A percentile compares a stretch with the other conserved stretches of the same genome.
phyloP scores from a whole-genome alignment of 306 rosid genomes.

The Vigna unguiculata region DNA sequence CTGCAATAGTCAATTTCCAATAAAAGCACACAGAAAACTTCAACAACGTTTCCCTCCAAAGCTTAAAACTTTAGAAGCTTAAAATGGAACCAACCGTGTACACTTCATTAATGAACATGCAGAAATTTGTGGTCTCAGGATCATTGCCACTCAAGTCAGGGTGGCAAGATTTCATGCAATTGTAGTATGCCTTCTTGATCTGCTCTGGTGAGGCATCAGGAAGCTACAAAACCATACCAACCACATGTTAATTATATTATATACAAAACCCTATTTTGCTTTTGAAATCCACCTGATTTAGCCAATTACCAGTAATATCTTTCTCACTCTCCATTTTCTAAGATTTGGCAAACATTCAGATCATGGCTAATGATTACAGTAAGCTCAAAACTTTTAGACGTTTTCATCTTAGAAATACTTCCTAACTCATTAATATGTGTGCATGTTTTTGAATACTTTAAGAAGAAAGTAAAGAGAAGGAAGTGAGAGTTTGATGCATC shows the following conservation, averaged over 20 bases:
- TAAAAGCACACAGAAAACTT: slow-evolving; percentile 33
- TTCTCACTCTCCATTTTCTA: no score
- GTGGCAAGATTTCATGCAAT: slow-evolving; percentile 91
- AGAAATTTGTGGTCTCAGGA: slow-evolving; percentile 78
- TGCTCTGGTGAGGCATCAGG: slow-evolving; percentile 81
- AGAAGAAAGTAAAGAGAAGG: not conserved
- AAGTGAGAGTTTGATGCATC: slow-evolving; percentile 34
- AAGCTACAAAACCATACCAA: slow-evolving; percentile 55
- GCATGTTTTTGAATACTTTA: slow-evolving; percentile 7
- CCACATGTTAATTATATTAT: slow-evolving; percentile 36
- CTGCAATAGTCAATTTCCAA: slow-evolving; percentile 44
- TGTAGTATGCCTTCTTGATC: slow-evolving; percentile 77
- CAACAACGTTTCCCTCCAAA: slow-evolving; percentile 3
- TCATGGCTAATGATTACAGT: slow-evolving; percentile 16
- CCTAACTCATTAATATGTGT: not conserved
- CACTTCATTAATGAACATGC: slow-evolving; percentile 83
- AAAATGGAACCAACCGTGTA: slow-evolving; percentile 63
- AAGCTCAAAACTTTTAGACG: not conserved
- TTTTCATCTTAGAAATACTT: not conserved
- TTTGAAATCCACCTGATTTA: not conserved
- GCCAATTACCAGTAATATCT: no score
- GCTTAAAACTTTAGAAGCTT: slow-evolving; percentile 29
- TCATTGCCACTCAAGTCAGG: slow-evolving; percentile 82
- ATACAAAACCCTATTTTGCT: no score
- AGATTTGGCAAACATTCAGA: slow-evolving; percentile 15